Percentiles rank a stretch among this genome's conserved stretches.
These are phyloP conservation scores for Globisporangium polare DNA, from an alignment of 352 stramenopile species.

Conservation along the genomic window DNA sequence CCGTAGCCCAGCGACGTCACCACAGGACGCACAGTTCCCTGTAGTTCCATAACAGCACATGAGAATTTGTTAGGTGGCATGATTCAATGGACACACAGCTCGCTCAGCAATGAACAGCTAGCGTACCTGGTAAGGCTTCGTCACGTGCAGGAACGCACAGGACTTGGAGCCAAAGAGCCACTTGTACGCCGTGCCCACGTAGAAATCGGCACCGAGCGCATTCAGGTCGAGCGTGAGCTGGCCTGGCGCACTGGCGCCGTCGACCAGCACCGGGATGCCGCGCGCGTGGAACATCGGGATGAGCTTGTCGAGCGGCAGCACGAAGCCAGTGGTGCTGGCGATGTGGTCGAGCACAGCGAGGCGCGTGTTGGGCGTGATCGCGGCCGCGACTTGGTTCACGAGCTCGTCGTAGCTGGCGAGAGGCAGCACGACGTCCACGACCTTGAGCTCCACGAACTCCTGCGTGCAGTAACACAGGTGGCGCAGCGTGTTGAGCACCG, in stretches of 20 bases:
- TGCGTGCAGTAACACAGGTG: conserved; percentile 85
- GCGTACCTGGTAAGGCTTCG: conserved; percentile 56
- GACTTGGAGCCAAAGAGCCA: conserved; percentile 87
- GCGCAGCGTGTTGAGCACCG: conserved; percentile 78
- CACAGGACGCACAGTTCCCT: conserved; percentile 59
- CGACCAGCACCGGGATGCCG: conserved; percentile 76
- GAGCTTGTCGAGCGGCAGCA: conserved; percentile 78
- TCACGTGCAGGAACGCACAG: conserved; percentile 82
- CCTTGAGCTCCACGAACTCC: conserved; percentile 87
- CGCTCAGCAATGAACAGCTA: not conserved
- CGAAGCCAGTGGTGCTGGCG: conserved; percentile 66
- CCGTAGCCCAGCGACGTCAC: conserved; percentile 81
- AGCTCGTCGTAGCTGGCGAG: conserved; percentile 66
- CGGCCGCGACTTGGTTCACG: conserved; percentile 60
- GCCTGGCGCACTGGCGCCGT: conserved; percentile 71
- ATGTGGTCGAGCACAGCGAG: conserved; percentile 85
- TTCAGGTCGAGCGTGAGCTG: conserved; percentile 71
- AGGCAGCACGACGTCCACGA: conserved; percentile 74
- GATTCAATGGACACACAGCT: not conserved
- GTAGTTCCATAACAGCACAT: conserved; percentile 17
- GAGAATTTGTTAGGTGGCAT: not conserved
- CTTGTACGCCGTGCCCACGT: conserved; percentile 82
- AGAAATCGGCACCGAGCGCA: conserved; percentile 71
- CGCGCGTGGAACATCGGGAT: conserved; percentile 76
- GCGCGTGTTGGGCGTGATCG: conserved; percentile 82